A percentile compares a stretch with the other conserved stretches of the same genome.
These are phyloP conservation scores for Solanum aculeatissimum DNA, from an alignment of 305 asterid genomes.

Conservation along the genomic window DNA sequence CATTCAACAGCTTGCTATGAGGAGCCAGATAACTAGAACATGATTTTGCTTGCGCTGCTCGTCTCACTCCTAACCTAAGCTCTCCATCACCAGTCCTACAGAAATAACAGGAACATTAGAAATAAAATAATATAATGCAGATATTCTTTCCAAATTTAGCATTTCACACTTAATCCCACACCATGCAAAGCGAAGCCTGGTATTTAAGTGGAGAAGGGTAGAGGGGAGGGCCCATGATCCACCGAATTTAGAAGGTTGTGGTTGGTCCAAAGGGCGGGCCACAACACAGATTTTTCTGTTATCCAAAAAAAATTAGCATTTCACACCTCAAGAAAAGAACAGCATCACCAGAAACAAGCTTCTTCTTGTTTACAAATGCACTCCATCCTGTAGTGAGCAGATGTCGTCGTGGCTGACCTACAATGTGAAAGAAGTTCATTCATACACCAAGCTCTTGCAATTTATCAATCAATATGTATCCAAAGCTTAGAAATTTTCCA, in stretches of 20 bases:
- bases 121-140: background rate
- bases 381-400: constrained; percentile 99
- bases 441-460: background rate
- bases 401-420: constrained; percentile 99
- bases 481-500: background rate
- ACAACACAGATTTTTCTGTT: no score
- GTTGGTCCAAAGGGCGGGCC: no score
- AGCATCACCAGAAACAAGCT: constrained; percentile 90
- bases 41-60: constrained; percentile 62
- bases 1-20: constrained; percentile 34
- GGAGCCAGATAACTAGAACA: constrained; percentile 34
- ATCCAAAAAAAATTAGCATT: no score
- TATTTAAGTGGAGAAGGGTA: no score
- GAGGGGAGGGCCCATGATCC: no score
- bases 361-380: constrained; percentile 93
- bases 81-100: constrained; percentile 94
- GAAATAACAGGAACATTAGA: background rate
- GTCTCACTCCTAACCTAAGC: constrained; percentile 91
- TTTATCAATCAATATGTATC: background rate
- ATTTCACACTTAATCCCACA: no score
- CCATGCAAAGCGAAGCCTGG: no score
- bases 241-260: no score
- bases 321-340: constrained; percentile 87
- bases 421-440: background rate
- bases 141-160: background rate